phyloP scores from a whole-genome alignment of 2,329 filamentous ascomycete genomes.

The Albifimbria verrucaria region DNA sequence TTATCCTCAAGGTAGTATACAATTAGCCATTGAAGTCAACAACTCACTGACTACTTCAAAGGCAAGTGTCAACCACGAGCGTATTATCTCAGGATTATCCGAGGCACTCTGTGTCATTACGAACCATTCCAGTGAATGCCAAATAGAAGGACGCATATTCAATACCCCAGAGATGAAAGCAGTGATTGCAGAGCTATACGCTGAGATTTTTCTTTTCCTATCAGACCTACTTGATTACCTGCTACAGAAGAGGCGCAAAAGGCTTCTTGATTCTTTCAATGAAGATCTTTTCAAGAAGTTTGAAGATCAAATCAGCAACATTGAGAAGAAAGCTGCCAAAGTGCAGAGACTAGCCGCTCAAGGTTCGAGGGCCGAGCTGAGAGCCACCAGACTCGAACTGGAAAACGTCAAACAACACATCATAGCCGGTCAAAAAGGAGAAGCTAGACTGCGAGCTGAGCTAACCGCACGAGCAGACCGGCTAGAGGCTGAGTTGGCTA shows the following conservation, averaged over 20 bases:
- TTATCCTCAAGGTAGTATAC: constrained; percentile 17
- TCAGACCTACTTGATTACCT: constrained; percentile 17
- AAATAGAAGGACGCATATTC: constrained; percentile 8
- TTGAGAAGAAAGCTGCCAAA: constrained; percentile 4
- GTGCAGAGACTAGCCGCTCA: constrained; percentile 9
- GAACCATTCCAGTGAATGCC: constrained; percentile 11
- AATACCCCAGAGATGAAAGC: constrained; percentile 9
- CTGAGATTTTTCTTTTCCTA: constrained; percentile 20
- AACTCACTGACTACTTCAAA: constrained; percentile 2
- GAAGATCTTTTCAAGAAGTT: constrained; percentile 10
- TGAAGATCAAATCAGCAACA: constrained; percentile 9
- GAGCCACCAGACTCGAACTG: constrained; percentile 4
- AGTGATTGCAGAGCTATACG: constrained; percentile 16
- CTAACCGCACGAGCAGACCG: not conserved
- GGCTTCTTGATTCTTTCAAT: constrained; percentile 15
- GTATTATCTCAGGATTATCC: constrained; percentile 13
- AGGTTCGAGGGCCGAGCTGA: constrained; percentile 8
- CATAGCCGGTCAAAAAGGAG: constrained; percentile 9
- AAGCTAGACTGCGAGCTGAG: not conserved
- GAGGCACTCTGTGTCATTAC: constrained; percentile 15
- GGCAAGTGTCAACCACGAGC: constrained; percentile 21
- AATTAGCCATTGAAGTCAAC: not conserved
- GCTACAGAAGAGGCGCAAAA: constrained; percentile 10
- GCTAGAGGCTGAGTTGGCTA: not conserved
- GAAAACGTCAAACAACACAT: constrained; percentile 7